A percentile compares a stretch with the other conserved stretches of the same genome.
Conservation (phyloP, 2,329 filamentous ascomycete genomes). For the Scedosporium dehoogii region DNA sequence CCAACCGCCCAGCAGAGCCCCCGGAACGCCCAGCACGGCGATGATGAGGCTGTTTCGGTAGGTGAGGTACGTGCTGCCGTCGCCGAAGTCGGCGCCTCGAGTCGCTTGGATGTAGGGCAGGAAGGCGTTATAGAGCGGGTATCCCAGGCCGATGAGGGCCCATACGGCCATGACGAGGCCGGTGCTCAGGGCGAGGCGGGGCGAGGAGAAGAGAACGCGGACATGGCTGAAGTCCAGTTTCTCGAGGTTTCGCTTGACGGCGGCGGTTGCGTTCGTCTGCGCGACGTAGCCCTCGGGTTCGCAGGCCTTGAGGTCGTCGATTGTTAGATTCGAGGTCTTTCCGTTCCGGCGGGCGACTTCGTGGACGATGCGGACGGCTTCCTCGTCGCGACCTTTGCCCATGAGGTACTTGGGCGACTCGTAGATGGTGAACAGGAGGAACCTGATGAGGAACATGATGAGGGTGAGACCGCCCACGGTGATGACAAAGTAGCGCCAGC, state of each 20-base stretch:
- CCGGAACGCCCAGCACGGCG: conserved; percentile 57
- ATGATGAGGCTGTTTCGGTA: conserved; percentile 68
- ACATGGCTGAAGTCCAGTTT: conserved; percentile 40
- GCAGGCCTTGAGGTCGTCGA: conserved; percentile 29
- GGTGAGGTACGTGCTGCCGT: conserved; percentile 43
- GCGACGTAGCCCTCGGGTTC: conserved; percentile 22
- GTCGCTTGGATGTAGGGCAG: conserved; percentile 35
- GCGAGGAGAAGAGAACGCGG: conserved; percentile 54
- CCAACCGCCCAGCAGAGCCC: conserved; percentile 58
- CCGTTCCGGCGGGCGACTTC: conserved; percentile 31
- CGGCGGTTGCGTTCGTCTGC: conserved; percentile 20
- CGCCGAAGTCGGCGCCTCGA: conserved; percentile 22
- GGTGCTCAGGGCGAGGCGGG: conserved; percentile 50
- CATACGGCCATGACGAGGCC: conserved; percentile 58
- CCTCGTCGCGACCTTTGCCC: conserved; percentile 29
- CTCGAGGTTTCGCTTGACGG: conserved; percentile 20
- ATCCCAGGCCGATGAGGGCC: conserved; percentile 61
- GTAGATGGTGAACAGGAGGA: conserved; percentile 34
- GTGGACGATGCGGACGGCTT: conserved; percentile 37
- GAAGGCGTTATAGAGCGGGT: conserved; percentile 69
- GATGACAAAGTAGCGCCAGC: conserved; percentile 38
- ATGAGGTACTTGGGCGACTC: conserved; percentile 38
- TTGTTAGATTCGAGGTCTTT: conserved; percentile 21
- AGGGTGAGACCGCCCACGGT: conserved; percentile 34
- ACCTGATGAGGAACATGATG: conserved; percentile 31